Evolutionary conservation across 805 yeast species (phyloP).

Genomic region (Cephaloascus albidus): DNA sequence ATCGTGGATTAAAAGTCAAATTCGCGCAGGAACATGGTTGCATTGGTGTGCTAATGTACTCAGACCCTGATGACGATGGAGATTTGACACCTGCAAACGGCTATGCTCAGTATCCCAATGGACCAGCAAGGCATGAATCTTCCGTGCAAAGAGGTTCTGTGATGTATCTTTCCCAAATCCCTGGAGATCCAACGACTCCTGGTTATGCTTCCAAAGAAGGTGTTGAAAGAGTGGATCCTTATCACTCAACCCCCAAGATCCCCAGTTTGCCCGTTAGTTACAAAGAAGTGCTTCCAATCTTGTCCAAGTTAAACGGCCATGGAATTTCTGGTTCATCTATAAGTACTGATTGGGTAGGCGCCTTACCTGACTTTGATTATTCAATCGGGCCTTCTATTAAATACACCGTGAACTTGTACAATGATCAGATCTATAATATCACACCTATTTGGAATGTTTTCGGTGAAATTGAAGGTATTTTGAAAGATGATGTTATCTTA

Average conservation of each 20-base stretch:
- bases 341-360: slow-evolving; percentile 22
- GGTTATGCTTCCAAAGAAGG: slow-evolving; percentile 50
- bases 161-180: slow-evolving; percentile 46
- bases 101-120: slow-evolving; percentile 58
- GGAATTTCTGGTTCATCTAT: slow-evolving; percentile 33
- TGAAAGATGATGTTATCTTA: slow-evolving; percentile 44
- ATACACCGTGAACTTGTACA: slow-evolving; percentile 41
- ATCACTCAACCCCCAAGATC: slow-evolving; percentile 45
- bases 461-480: slow-evolving; percentile 49
- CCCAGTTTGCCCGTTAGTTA: slow-evolving; percentile 67
- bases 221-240: slow-evolving; percentile 40
- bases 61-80: slow-evolving; percentile 64
- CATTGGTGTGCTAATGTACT: slow-evolving; percentile 53
- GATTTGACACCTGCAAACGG: slow-evolving; percentile 45
- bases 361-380: slow-evolving; percentile 32
- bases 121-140: slow-evolving; percentile 72
- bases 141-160: slow-evolving; percentile 73
- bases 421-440: slow-evolving; percentile 52
- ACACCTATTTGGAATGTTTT: slow-evolving; percentile 55
- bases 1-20: slow-evolving; percentile 68
- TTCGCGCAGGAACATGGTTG: slow-evolving; percentile 70
- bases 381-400: slow-evolving; percentile 41
- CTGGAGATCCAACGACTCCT: slow-evolving; percentile 79
- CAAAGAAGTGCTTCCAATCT: slow-evolving; percentile 53
- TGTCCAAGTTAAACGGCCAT: slow-evolving; percentile 46